Base-by-base conservation (phyloP, 257 asterid species). In the Osmanthus fragrans region DNA sequence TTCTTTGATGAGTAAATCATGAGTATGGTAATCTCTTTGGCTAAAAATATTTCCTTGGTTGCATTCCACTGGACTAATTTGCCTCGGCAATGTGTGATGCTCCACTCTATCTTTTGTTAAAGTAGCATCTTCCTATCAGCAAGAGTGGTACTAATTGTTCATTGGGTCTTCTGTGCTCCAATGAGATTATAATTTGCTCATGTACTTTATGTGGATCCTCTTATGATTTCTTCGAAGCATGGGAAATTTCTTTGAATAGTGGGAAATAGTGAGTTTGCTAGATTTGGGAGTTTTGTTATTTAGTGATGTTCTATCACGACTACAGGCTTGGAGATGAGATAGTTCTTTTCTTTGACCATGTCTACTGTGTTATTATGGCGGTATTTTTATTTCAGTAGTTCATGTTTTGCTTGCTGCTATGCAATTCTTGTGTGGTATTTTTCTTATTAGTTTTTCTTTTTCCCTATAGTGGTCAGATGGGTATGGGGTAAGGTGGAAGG, bases 261-360 rank as follows among this genome's bases (percentile, higher is more conserved):
- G 69, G 30, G 34, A 63, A 63, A 63, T n/a, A 23, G 27, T 68
- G 71, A 63, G 36, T 39, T 15, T 77, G 73, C 34, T 72, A 32
- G n/a, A 40, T 63, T 45, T 33, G 49, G 82, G 42, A 25, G 32
- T 37, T 70, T 49, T 56, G 23, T 23, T 71, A 33, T 71, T 12
- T 58, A 30, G 30, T 63, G 39, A 27, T 58, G 36, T 27, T 71
- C 16, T 71, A 27, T 18, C 49, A 33, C 11, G 16, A 30, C 18
- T 76, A 34, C 45, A n/a, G 36, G 39, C 54, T 42, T n/a, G 21
- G 19, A 39, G 65, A 56, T 77, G 19, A 33, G 72, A 37, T 60
- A 49, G 66, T 25, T 23, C 23, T n/a, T 30, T 5, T 63, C 49
- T 18, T 54, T 16, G 47, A 51, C 33, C n/a, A 51, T 27, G 15